phyloP scores from a whole-genome alignment of 2,329 filamentous ascomycete species.

The Rhynchosporium graminicola region DNA sequence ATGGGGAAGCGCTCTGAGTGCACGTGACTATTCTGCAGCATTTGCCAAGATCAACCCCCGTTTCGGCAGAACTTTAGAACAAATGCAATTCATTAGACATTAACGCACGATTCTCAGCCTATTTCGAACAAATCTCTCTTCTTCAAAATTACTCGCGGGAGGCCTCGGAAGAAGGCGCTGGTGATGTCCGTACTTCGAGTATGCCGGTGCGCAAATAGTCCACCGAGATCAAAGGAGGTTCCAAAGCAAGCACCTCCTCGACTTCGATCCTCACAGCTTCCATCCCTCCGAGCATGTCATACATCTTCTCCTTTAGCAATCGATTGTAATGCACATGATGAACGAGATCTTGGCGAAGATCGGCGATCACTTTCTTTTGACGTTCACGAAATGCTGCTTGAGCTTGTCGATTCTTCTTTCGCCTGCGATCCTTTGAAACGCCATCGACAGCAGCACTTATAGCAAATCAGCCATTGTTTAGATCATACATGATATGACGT shows the following conservation, averaged over 20 bases:
- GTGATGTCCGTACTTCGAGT: slow-evolving; percentile 9
- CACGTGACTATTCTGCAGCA: background rate
- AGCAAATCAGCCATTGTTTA: background rate
- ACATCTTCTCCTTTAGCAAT: slow-evolving; percentile 1
- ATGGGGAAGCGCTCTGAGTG: too few species aligned
- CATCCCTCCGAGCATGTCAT: background rate
- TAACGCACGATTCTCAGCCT: background rate
- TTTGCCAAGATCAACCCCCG: background rate
- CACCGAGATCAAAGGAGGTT: slow-evolving; percentile 4
- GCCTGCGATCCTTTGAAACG: slow-evolving; percentile 7
- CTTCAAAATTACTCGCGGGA: background rate
- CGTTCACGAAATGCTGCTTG: slow-evolving; percentile 14
- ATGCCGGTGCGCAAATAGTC: slow-evolving; percentile 10
- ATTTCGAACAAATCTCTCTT: too few species aligned
- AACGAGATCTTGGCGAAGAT: slow-evolving; percentile 4
- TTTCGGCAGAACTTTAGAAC: background rate
- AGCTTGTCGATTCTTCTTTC: slow-evolving; percentile 10
- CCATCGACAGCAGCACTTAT: background rate
- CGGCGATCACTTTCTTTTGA: slow-evolving; percentile 9
- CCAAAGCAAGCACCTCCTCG: background rate
- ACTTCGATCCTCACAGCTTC: background rate
- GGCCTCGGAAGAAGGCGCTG: slow-evolving; percentile 8
- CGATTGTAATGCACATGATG: slow-evolving; percentile 12
- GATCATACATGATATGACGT: background rate
- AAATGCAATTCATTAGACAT: slow-evolving; percentile 1